Evolutionary conservation across 208 protist species (phyloP).

Genomic region (Naegleria lovaniensis): DNA sequence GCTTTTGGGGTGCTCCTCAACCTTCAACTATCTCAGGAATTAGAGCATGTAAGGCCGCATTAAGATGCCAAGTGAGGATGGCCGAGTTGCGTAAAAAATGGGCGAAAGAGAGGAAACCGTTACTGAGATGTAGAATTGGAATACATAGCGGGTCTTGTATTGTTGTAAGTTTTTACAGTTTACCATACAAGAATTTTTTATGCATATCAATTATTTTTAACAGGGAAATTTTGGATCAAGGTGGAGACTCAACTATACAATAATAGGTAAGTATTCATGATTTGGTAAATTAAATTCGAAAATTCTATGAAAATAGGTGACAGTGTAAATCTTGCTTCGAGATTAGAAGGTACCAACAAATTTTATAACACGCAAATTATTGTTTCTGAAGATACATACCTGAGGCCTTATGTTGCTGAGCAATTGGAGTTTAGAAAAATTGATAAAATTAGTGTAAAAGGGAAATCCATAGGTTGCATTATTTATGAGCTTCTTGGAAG

Average conservation of each 20-base stretch:
- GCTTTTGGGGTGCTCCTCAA: background rate
- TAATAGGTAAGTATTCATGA: background rate
- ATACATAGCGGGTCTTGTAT: background rate
- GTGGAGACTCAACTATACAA: constrained; percentile 15
- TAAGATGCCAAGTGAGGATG: background rate
- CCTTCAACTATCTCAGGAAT: background rate
- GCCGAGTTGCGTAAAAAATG: background rate
- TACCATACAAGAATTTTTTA: background rate
- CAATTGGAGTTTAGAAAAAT: background rate
- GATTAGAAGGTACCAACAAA: background rate
- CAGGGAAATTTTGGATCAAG: background rate
- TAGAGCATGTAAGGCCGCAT: background rate
- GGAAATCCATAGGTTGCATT: background rate
- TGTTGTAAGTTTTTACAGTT: background rate
- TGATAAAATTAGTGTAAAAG: background rate
- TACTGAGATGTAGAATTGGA: background rate
- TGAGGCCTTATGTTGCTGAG: background rate
- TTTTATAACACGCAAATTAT: background rate
- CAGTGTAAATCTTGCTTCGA: background rate
- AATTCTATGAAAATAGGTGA: background rate
- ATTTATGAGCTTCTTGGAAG: background rate
- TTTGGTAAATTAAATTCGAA: too few species aligned
- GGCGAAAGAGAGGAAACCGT: background rate
- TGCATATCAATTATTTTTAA: too few species aligned
- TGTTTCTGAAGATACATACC: background rate